phyloP scores from a whole-genome alignment of 306 rosid genomes.

The Oxytropis ochrocephala region DNA sequence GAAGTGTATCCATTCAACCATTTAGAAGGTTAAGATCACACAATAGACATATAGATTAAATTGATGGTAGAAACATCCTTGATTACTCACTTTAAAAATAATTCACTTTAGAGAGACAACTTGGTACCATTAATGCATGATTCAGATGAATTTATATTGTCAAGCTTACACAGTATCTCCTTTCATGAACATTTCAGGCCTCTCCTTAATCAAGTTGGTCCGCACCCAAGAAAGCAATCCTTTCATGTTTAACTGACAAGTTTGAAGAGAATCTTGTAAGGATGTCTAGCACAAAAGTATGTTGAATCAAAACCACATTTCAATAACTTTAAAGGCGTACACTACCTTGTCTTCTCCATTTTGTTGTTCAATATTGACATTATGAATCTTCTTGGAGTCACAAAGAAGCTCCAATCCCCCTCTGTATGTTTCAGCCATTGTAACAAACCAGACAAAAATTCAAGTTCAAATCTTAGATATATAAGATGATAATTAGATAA shows the following conservation, averaged over 20 bases:
- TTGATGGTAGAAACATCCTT: background rate
- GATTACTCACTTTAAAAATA: background rate
- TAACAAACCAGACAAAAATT: constrained; percentile 19
- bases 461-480: background rate
- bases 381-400: constrained; percentile 75
- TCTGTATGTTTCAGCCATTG: constrained; percentile 31
- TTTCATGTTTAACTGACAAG: constrained; percentile 68
- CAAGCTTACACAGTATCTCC: constrained; percentile 85
- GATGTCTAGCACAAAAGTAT: background rate
- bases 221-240: constrained; percentile 83
- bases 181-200: constrained; percentile 98
- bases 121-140: constrained; percentile 1
- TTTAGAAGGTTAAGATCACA: background rate
- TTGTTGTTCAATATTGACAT: constrained; percentile 51
- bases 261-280: constrained; percentile 1
- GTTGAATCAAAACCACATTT: background rate
- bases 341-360: constrained; percentile 56
- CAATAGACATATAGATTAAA: background rate
- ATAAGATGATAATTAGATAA: background rate
- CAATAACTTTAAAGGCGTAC: background rate
- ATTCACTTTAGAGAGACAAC: background rate
- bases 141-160: background rate
- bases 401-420: constrained; percentile 97
- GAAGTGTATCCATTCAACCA: background rate
- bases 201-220: constrained; percentile 79